These are phyloP conservation scores for Blastomyces percursus DNA, from an alignment of 2,329 filamentous ascomycete species.

Conservation along the genomic window DNA sequence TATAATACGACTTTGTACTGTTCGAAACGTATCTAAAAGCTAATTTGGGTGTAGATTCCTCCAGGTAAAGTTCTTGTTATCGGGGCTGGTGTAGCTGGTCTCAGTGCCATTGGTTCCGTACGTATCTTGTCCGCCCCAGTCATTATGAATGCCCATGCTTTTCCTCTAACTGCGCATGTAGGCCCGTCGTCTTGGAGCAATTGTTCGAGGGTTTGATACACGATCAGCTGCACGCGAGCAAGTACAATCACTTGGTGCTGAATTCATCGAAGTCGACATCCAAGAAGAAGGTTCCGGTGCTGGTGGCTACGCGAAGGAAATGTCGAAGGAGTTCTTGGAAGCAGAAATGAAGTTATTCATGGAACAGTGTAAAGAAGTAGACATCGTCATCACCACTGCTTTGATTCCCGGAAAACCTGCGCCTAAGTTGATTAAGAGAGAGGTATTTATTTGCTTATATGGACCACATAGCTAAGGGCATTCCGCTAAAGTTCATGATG, in stretches of 20 bases:
- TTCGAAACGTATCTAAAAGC: slow-evolving; percentile 2
- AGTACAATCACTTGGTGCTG: slow-evolving; percentile 78
- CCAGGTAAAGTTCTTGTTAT: slow-evolving; percentile 86
- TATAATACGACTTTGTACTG: background rate
- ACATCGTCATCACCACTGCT: slow-evolving; percentile 90
- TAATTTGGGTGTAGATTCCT: slow-evolving; percentile 46
- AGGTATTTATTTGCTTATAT: slow-evolving; percentile 25
- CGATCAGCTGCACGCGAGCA: slow-evolving; percentile 77
- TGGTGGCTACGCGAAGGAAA: slow-evolving; percentile 83
- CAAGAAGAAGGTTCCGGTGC: slow-evolving; percentile 74
- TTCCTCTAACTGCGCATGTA: slow-evolving; percentile 16
- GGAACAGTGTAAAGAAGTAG: slow-evolving; percentile 75
- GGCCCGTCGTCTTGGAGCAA: slow-evolving; percentile 74
- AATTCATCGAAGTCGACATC: slow-evolving; percentile 78
- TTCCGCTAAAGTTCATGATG: background rate
- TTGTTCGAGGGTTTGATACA: slow-evolving; percentile 86
- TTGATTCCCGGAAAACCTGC: slow-evolving; percentile 75
- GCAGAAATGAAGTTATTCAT: slow-evolving; percentile 89
- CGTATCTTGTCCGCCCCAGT: background rate
- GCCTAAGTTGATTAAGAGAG: slow-evolving; percentile 71
- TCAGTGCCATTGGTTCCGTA: slow-evolving; percentile 57
- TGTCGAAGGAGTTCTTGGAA: slow-evolving; percentile 88
- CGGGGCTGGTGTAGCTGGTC: slow-evolving; percentile 75
- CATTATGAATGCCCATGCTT: background rate
- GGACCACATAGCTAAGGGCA: background rate